Evolutionary conservation across 2,329 filamentous ascomycete genomes (phyloP), one percentile per base, ranked within the genome.

Genomic region (Colletotrichum gigasporum): DNA sequence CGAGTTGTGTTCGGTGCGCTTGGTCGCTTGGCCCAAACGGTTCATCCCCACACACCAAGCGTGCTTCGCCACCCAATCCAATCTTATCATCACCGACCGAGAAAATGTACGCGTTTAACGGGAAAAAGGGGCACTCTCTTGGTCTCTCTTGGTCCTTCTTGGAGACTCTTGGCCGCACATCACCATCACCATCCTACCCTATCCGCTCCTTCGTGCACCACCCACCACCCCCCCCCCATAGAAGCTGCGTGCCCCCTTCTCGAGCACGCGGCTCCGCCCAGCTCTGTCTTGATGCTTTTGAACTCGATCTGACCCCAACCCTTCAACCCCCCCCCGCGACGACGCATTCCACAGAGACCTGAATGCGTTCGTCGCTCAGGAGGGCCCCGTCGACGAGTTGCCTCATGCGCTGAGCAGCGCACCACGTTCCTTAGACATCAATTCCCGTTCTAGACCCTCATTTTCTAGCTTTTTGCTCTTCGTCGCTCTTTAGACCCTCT

Each of bases 51-150:
- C 52, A 18, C 47, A 22, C 39, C 52, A 55, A 55, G 39, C 52
- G 44, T 55, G 52, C 52, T 55, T 55, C 52, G 52, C 52, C 52
- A 45, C 52, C 39, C 41, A 28, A 16, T 16, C 52, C 45, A 55
- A 44, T 42, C 52, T 44, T 32, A 34, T 55, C 41, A 34, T 55
- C 28, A 45, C 52, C 16, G 45, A 55, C 26, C 45, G 52, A 20
- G 41, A 45, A 42, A 44, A 55, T 42, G 52, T 42, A 55, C 52
- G 41, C 52, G 52, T 51, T 51, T 35, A 51, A 22, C 47, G 47
- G 47, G 26, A 35, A 35, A 55, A 44, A 55, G 39, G 3, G 28
- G 51, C 48, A 52, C 22, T 26, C 24, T 28, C 39, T 44, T 34
- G 39, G 52, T 24, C 10, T 5, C 18, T 16, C 47, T 34, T 51